A percentile compares a stretch with the other conserved stretches of the same genome.
Conservation (phyloP, 257 asterid species). For the Solanum virginianum region DNA sequence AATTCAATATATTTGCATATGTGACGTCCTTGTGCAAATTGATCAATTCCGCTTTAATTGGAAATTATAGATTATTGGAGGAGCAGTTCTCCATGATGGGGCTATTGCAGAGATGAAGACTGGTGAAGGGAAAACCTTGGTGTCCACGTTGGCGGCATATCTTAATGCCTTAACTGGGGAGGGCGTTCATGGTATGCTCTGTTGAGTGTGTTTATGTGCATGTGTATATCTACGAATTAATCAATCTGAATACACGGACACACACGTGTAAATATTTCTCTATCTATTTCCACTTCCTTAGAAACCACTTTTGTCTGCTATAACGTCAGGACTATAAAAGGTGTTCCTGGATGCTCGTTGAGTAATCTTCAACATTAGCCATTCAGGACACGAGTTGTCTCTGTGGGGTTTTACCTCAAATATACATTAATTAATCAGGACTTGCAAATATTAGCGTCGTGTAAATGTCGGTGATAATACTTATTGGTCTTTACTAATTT, state of each 20-base stretch:
- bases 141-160: constrained; percentile 95
- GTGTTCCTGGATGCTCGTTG: not conserved
- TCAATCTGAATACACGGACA: not conserved
- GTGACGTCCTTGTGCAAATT: not conserved
- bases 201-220: not conserved
- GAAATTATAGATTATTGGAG: constrained; percentile 67
- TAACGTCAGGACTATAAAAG: not conserved
- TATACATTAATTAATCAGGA: not conserved
- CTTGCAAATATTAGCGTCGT: constrained; percentile 1
- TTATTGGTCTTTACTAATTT: not conserved
- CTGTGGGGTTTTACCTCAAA: not conserved
- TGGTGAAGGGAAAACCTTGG: constrained; percentile 98
- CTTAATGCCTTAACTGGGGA: constrained; percentile 88
- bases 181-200: constrained; percentile 82
- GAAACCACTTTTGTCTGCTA: not conserved
- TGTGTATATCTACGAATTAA: not conserved
- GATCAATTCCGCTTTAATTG: not conserved
- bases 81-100: constrained; percentile 98
- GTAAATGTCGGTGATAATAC: not conserved
- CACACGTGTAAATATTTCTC: not conserved
- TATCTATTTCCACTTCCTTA: not conserved
- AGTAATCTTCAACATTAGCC: not conserved
- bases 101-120: constrained; percentile 99
- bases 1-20: not conserved
- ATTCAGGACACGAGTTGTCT: not conserved